Conservation (phyloP, 2,329 filamentous ascomycete species). For the Colletotrichum higginsianum region DNA sequence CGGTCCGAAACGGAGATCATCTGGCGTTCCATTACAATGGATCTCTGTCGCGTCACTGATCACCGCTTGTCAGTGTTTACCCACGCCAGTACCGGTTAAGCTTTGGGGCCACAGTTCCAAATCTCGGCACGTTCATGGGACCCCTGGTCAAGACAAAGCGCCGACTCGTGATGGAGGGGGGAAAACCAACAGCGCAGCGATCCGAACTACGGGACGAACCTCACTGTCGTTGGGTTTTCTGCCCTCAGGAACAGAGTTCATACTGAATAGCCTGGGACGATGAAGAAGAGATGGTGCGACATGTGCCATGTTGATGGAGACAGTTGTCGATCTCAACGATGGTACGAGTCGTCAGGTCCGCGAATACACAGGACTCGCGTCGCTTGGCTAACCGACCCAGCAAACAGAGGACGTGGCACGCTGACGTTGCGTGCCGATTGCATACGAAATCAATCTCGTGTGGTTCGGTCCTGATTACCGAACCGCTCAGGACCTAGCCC, state of each 20-base stretch:
- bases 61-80: too few species aligned
- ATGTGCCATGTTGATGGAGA: not conserved
- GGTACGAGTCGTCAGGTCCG: not conserved
- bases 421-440: not conserved
- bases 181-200: too few species aligned
- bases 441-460: not conserved
- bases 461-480: not conserved
- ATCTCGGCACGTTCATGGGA: not conserved
- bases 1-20: slow-evolving; percentile 3
- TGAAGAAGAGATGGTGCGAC: slow-evolving; percentile 20
- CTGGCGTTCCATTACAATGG: not conserved
- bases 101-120: slow-evolving; percentile 10
- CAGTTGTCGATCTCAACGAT: not conserved
- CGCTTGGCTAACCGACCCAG: not conserved
- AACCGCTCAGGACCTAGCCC: not conserved
- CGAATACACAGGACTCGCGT: not conserved
- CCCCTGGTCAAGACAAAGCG: not conserved
- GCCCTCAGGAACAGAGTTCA: not conserved
- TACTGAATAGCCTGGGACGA: not conserved
- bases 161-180: not conserved
- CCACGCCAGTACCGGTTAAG: slow-evolving; percentile 18
- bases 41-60: not conserved
- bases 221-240: not conserved
- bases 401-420: not conserved
- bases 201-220: slow-evolving; percentile 14